Percentiles rank a stretch among this genome's conserved stretches.
phyloP scores from a whole-genome alignment of 2,329 filamentous ascomycete genomes.

The Calycina herbarum region DNA sequence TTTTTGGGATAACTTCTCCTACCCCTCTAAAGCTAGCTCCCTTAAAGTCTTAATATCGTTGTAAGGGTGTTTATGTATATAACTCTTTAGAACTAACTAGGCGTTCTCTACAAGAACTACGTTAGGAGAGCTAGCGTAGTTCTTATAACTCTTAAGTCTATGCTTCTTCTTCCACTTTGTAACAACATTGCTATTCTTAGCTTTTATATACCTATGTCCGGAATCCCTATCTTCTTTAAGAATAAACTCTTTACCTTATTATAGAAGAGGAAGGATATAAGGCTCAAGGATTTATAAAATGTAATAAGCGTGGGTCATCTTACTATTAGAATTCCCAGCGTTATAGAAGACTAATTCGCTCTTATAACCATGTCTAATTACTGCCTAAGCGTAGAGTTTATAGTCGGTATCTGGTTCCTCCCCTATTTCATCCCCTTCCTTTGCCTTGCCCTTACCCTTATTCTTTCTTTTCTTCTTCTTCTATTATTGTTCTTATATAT shows the following conservation, averaged over 20 bases:
- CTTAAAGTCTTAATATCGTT: too few species aligned
- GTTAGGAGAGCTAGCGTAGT: too few species aligned
- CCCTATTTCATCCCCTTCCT: not conserved
- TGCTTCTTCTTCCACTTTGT: too few species aligned
- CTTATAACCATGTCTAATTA: conserved; percentile 2
- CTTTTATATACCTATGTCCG: conserved; percentile 9
- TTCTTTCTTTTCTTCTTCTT: not conserved
- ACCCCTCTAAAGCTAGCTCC: too few species aligned
- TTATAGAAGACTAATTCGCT: not conserved
- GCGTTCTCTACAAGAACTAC: too few species aligned
- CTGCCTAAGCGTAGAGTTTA: conserved; percentile 2
- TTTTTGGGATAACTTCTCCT: too few species aligned
- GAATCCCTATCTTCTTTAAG: conserved; percentile 18
- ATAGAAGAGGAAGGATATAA: conserved; percentile 7
- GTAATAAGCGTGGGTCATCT: conserved; percentile 1
- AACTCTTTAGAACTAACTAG: too few species aligned
- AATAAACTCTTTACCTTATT: conserved; percentile 12
- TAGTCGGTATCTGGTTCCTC: not conserved
- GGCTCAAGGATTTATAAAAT: not conserved
- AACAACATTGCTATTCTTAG: not conserved
- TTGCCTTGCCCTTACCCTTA: not conserved
- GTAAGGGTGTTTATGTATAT: too few species aligned
- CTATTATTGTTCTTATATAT: not conserved
- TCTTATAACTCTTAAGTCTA: too few species aligned
- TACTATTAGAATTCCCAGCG: not conserved